phyloP scores from a whole-genome alignment of 2,329 filamentous ascomycete species.

The Chaetomiaceae sp. region DNA sequence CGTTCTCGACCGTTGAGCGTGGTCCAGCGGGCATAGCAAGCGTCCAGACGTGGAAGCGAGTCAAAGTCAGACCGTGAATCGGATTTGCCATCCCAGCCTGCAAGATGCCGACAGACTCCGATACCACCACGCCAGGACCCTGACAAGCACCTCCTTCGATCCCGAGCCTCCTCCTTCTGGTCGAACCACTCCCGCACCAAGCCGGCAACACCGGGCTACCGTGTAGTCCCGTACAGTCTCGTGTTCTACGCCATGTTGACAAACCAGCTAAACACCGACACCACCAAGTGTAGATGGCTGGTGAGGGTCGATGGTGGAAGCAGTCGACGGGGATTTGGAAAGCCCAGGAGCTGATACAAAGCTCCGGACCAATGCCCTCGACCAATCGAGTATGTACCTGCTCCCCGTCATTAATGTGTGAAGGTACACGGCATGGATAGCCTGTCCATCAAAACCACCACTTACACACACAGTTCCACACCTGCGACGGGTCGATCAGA shows the following conservation, averaged over 20 bases:
- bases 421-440: too few relatives aligned
- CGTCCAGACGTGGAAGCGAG: not conserved
- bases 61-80: not conserved
- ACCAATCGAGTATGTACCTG: too few relatives aligned
- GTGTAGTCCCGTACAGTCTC: not conserved
- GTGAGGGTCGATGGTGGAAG: not conserved
- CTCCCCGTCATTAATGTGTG: too few relatives aligned
- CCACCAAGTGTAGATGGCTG: not conserved
- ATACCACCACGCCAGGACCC: not conserved
- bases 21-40: not conserved
- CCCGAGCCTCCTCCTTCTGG: not conserved
- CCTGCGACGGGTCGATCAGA: not conserved
- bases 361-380: too few relatives aligned
- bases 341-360: too few relatives aligned
- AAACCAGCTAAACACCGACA: not conserved
- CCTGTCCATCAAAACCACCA: too few relatives aligned
- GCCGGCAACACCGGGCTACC: slow-evolving; percentile 1
- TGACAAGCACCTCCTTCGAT: not conserved
- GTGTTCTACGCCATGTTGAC: not conserved
- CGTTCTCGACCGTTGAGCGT: not conserved
- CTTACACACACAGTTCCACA: too few relatives aligned
- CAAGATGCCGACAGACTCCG: not conserved
- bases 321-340: too few relatives aligned
- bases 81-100: not conserved
- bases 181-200: not conserved